A percentile compares a stretch with the other conserved stretches of the same genome.
Conservation (phyloP, 208 protist genomes). For the Tritrichomonas foetus region DNA sequence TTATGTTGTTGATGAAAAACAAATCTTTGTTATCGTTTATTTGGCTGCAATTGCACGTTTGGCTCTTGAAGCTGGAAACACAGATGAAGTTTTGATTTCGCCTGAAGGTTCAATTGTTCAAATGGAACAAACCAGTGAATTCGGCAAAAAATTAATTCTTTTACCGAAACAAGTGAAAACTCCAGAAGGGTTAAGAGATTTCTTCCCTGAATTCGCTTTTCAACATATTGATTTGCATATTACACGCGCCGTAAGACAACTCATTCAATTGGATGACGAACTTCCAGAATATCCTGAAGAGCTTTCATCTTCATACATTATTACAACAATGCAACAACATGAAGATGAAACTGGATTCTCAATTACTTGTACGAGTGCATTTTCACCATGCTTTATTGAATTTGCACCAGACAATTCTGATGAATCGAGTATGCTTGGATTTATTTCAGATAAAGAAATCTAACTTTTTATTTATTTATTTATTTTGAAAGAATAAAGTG, state of each 20-base stretch:
- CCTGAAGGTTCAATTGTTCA: background rate
- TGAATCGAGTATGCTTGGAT: too few species aligned
- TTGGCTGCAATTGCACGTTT: background rate
- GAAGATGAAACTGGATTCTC: background rate
- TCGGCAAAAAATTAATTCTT: background rate
- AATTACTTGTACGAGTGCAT: background rate
- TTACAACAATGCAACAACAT: background rate
- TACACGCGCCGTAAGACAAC: background rate
- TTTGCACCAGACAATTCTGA: background rate
- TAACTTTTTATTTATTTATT: too few species aligned
- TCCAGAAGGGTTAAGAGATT: background rate
- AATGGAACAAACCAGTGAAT: background rate
- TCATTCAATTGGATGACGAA: background rate
- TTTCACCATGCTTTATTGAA: background rate
- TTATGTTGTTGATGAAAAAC: constrained; percentile 14
- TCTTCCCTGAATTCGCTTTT: background rate
- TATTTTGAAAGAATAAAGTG: too few species aligned
- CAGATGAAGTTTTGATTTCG: background rate
- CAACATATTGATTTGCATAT: background rate
- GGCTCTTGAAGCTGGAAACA: background rate
- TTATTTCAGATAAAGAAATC: too few species aligned
- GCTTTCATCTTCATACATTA: background rate
- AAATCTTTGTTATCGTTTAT: background rate
- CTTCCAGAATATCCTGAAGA: background rate
- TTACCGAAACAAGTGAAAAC: background rate